Evolutionary conservation across 768 basidiomycete species (phyloP), one percentile per base, ranked within the genome.

Genomic region (Naganishia onofrii): DNA sequence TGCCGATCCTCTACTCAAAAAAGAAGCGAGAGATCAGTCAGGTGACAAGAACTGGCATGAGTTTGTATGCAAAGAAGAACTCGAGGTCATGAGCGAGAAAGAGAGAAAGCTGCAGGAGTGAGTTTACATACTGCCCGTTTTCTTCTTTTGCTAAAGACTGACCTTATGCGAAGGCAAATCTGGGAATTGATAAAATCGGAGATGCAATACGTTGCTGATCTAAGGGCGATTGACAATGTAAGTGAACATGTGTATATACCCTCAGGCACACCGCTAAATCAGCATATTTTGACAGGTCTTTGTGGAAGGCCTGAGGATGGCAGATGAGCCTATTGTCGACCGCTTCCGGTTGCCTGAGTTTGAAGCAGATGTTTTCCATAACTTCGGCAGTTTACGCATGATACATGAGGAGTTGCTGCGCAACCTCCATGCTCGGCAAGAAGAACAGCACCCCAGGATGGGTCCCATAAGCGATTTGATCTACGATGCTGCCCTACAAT

Each of bases 151-250:
- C 69, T 42, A 21, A 3, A 55, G 19, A 44, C 44, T 36, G 17
- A 21, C 28, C 19, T 12, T 70, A 28, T 34, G 10, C 66, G 38
- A 48, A 93, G 92, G 53, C 88, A 93, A 75, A 93, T 95, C 63
- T 96, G 94, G 76, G 93, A 96, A 83, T 80, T 95, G 71, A 95
- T 96, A 80, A 91, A 95, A 80, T 90, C 91, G 72, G 93, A 96
- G 80, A 72, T 95, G 92, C 87, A 88, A 31, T 96, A 94, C 77
- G 93, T 95, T 31, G 90, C 88, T 74, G 93, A 96, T 83, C 81
- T 96, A 70, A 90, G 93, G 80, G 90, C 88, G 67, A 89, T 96
- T 54, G 88, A 90, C 71, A 84, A 83, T 71, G 92, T 93, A 75
- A 13, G 87, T 71, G 6, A 26, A 13, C 21, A 32, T 48, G 26